phyloP scores from a whole-genome alignment of 306 rosid species.

The Vigna reflexopilosa region DNA sequence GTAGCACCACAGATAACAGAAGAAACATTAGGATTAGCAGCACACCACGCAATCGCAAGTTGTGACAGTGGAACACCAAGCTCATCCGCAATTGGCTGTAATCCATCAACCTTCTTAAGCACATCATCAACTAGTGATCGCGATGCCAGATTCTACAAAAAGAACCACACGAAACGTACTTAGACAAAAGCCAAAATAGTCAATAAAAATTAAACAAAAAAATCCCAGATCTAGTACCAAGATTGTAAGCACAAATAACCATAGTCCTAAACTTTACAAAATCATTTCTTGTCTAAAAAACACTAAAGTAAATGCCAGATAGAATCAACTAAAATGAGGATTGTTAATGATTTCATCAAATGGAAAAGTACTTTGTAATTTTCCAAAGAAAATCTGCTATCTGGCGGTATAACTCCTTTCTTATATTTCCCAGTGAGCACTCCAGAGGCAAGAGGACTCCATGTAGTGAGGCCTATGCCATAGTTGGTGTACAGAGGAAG shows the following conservation, averaged over 20 bases:
- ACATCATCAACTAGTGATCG: constrained; percentile 87
- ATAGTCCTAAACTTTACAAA: neutral
- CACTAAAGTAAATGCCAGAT: neutral
- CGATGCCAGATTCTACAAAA: constrained; percentile 80
- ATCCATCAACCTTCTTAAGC: constrained; percentile 81
- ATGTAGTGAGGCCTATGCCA: constrained; percentile 88
- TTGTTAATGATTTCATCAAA: neutral
- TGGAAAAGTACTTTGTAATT: constrained; percentile 75
- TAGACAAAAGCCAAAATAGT: constrained; percentile 7
- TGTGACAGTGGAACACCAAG: constrained; percentile 87
- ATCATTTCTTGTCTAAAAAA: neutral
- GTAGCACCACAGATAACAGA: constrained; percentile 97
- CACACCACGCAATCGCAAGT: constrained; percentile 97
- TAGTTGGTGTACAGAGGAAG: constrained; percentile 80
- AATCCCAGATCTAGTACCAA: neutral
- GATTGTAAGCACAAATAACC: neutral
- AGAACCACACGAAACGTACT: constrained; percentile 23
- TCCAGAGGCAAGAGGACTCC: constrained; percentile 98
- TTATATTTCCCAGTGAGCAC: constrained; percentile 97
- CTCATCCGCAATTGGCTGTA: constrained; percentile 97
- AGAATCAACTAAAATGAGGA: neutral
- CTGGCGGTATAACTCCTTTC: constrained; percentile 82
- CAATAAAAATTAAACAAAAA: no score
- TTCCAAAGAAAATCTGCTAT: constrained; percentile 92
- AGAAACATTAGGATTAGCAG: constrained; percentile 93